These are phyloP conservation scores for Pyricularia pennisetigena DNA, from an alignment of 2,329 filamentous ascomycete genomes.

Conservation along the genomic window DNA sequence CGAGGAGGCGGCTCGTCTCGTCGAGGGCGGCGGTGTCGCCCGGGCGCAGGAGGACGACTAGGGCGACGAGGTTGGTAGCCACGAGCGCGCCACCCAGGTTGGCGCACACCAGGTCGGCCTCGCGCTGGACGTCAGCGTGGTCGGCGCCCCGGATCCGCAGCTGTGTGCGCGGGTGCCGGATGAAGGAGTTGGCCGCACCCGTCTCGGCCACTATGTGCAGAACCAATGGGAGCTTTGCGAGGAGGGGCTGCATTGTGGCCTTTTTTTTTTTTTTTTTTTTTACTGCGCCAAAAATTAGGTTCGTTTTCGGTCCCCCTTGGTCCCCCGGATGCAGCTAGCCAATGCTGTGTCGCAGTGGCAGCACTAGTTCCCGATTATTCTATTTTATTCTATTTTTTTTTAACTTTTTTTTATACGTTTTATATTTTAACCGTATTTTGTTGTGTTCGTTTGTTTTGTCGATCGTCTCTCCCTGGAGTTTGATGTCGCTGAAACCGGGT, in stretches of 20 bases:
- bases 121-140: constrained; percentile 25
- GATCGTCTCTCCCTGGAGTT: neutral
- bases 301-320: constrained; percentile 1
- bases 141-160: constrained; percentile 29
- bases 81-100: constrained; percentile 38
- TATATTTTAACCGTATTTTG: constrained; percentile 4
- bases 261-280: constrained; percentile 5
- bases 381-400: constrained; percentile 2
- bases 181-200: constrained; percentile 34
- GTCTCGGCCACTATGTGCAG: constrained; percentile 11
- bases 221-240: constrained; percentile 8
- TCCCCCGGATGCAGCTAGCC: constrained; percentile 9
- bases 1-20: constrained; percentile 21
- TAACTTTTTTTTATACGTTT: no score
- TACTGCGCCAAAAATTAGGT: no score
- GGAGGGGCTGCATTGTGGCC: constrained; percentile 4
- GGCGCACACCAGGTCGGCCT: constrained; percentile 31
- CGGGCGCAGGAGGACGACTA: constrained; percentile 18
- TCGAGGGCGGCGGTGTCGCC: constrained; percentile 20
- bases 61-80: constrained; percentile 31
- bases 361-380: constrained; percentile 11
- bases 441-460: constrained; percentile 1
- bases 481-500: neutral
- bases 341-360: neutral
- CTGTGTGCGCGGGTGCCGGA: constrained; percentile 29